Evolutionary conservation across 495 filamentous ascomycete species (phyloP).

Genomic region (Penicillium ucsense): DNA sequence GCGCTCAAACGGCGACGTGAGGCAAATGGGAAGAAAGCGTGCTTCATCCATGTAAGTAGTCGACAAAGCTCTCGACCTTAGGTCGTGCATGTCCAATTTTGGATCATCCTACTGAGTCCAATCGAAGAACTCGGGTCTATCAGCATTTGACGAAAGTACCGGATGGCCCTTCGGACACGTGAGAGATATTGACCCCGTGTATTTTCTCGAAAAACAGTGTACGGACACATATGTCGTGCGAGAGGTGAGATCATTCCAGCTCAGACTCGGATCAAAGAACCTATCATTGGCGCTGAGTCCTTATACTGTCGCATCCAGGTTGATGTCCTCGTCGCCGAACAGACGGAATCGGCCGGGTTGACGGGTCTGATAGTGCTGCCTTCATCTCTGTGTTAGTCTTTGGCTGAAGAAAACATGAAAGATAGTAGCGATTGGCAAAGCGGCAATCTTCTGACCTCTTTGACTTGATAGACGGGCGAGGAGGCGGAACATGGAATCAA

Average conservation of each 20-base stretch:
- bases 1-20: neutral
- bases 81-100: no score
- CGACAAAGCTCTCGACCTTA: neutral
- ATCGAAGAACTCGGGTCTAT: neutral
- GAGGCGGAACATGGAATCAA: neutral
- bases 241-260: neutral
- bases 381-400: neutral
- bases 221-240: conserved; percentile 2
- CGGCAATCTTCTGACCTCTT: neutral
- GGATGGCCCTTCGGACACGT: conserved; percentile 3
- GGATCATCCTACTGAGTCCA: neutral
- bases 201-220: conserved; percentile 2
- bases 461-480: neutral
- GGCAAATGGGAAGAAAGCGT: conserved; percentile 1
- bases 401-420: neutral
- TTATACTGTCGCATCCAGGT: neutral
- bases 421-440: no score
- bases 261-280: neutral
- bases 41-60: conserved; percentile 1
- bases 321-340: conserved; percentile 2
- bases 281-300: no score
- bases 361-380: conserved; percentile 1
- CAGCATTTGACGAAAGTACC: neutral
- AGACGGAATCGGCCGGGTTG: neutral
- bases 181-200: conserved; percentile 2